Percentiles rank a stretch among this genome's conserved stretches.
phyloP scores from a whole-genome alignment of 106 monocot species.

The Alisma plantagoaquatica region DNA sequence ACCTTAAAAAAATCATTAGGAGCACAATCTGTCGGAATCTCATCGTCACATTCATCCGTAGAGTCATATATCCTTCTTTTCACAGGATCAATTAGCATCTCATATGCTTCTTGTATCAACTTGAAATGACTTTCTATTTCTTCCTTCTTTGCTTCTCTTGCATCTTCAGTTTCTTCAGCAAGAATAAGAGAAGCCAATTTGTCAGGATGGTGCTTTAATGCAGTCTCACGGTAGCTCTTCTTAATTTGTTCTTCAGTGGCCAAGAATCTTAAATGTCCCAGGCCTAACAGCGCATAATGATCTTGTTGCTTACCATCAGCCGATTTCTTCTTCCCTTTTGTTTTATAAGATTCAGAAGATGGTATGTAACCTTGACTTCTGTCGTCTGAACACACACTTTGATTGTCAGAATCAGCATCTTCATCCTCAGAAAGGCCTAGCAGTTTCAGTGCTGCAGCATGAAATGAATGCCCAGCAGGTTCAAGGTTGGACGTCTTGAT shows the following conservation, averaged over 20 bases:
- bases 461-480: slow-evolving; percentile 93
- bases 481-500: slow-evolving; percentile 59
- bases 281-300: slow-evolving; percentile 75
- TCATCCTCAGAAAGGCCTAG: slow-evolving; percentile 53
- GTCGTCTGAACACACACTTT: slow-evolving; percentile 66
- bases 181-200: slow-evolving; percentile 75
- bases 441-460: slow-evolving; percentile 57
- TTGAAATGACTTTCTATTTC: slow-evolving; percentile 88
- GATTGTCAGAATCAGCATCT: slow-evolving; percentile 60
- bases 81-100: slow-evolving; percentile 79
- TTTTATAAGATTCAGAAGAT: slow-evolving; percentile 50
- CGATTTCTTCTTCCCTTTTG: slow-evolving; percentile 72
- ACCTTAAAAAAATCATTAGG: slow-evolving; percentile 83
- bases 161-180: slow-evolving; percentile 58
- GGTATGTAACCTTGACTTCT: slow-evolving; percentile 41
- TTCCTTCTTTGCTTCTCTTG: slow-evolving; percentile 44
- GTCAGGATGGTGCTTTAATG: slow-evolving; percentile 90
- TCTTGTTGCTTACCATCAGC: slow-evolving; percentile 62
- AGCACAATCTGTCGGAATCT: slow-evolving; percentile 79
- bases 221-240: slow-evolving; percentile 89
- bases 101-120: slow-evolving; percentile 85
- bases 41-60: slow-evolving; percentile 97
- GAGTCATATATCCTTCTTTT: slow-evolving; percentile 92
- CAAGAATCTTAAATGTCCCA: slow-evolving; percentile 71
- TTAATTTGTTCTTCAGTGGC: slow-evolving; percentile 88